These are phyloP conservation scores for Quercus dentata DNA, from an alignment of 306 rosid genomes.

Conservation along the genomic window DNA sequence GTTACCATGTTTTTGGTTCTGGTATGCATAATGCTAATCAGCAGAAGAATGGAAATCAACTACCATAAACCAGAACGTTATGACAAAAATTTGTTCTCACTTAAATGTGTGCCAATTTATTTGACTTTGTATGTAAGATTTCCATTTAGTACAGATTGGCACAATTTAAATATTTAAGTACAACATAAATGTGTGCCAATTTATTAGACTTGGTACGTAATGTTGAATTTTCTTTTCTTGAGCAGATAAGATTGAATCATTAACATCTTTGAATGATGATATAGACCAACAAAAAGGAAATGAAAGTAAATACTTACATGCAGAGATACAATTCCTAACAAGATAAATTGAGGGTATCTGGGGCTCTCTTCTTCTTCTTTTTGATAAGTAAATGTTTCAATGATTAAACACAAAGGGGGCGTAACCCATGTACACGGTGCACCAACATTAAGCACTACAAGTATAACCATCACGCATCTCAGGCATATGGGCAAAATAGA, in stretches of 20 bases:
- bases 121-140: neutral
- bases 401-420: no score
- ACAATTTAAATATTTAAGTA: neutral
- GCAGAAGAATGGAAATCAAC: neutral
- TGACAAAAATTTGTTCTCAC: neutral
- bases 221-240: neutral
- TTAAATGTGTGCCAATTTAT: neutral
- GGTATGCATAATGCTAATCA: neutral
- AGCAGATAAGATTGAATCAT: neutral
- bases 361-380: neutral
- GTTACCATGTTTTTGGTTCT: neutral
- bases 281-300: neutral
- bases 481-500: no score
- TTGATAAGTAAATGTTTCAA: no score
- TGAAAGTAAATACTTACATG: neutral
- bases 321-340: neutral
- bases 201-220: neutral
- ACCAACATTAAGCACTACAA: no score
- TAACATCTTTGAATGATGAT: neutral
- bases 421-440: no score
- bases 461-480: no score
- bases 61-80: neutral
- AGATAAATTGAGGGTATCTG: neutral
- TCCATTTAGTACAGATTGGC: neutral
- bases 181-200: neutral